phyloP scores from a whole-genome alignment of 306 rosid species.

The Prunus persica region Prunus_persica_NCBIv2 NC_034009.1:34656001-34656500 shows the following conservation, averaged over 20 bases:
- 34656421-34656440: conserved; percentile 43
- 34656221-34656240: conserved; percentile 38
- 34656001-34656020: conserved; percentile 38
- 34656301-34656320: conserved; percentile 46
- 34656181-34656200: conserved; percentile 42
- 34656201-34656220: conserved; percentile 36
- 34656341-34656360: conserved; percentile 50
- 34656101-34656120: conserved; percentile 47
- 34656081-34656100: conserved; percentile 39
- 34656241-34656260: conserved; percentile 37
- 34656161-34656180: conserved; percentile 54
- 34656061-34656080: conserved; percentile 46
- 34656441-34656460: conserved; percentile 50
- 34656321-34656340: conserved; percentile 44
- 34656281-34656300: conserved; percentile 47
- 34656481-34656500: not conserved
- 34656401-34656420: conserved; percentile 34
- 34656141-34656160: conserved; percentile 44
- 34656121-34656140: conserved; percentile 55
- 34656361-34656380: conserved; percentile 45
- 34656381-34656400: conserved; percentile 25
- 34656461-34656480: conserved; percentile 27
- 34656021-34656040: conserved; percentile 45
- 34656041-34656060: conserved; percentile 64
- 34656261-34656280: conserved; percentile 49